Evolutionary conservation across 73 alveolate genomes (phyloP).

Genomic region (Tetrahymena malaccensis): DNA sequence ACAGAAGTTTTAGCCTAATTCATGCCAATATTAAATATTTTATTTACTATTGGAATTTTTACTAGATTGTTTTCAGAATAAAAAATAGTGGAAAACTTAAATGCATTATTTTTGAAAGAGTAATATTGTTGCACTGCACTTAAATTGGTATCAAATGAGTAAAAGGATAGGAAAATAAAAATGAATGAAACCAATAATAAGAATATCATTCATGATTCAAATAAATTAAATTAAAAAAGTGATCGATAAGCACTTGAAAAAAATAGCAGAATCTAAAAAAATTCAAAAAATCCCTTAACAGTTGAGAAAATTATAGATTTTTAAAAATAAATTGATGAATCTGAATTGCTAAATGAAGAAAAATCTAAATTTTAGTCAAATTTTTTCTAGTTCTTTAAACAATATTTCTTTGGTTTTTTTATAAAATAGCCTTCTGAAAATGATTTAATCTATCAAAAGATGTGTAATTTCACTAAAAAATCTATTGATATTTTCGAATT

Average conservation of each 20-base stretch:
- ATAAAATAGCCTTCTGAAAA: background rate
- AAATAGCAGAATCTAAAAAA: too few species aligned
- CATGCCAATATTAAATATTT: background rate
- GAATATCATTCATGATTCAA: too few species aligned
- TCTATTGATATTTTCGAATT: background rate
- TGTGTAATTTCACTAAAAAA: background rate
- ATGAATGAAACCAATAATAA: too few species aligned
- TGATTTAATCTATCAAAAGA: background rate
- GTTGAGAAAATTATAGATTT: too few species aligned
- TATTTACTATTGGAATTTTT: background rate
- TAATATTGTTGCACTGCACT: background rate
- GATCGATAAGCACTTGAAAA: too few species aligned
- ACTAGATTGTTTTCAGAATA: background rate
- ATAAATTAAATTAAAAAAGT: too few species aligned
- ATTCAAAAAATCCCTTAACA: too few species aligned
- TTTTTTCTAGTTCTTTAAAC: too few species aligned
- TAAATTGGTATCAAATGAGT: background rate
- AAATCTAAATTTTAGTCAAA: too few species aligned
- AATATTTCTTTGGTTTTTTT: background rate
- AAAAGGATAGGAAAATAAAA: too few species aligned
- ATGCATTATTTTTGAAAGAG: background rate
- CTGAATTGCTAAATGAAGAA: too few species aligned
- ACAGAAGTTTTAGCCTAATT: background rate
- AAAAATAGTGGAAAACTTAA: background rate
- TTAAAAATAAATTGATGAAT: too few species aligned